Percentiles rank a stretch among this genome's conserved stretches.
These are phyloP conservation scores for Pseudogymnoascus sp. DNA, from an alignment of 2,329 filamentous ascomycete genomes.

Conservation along the genomic window DNA sequence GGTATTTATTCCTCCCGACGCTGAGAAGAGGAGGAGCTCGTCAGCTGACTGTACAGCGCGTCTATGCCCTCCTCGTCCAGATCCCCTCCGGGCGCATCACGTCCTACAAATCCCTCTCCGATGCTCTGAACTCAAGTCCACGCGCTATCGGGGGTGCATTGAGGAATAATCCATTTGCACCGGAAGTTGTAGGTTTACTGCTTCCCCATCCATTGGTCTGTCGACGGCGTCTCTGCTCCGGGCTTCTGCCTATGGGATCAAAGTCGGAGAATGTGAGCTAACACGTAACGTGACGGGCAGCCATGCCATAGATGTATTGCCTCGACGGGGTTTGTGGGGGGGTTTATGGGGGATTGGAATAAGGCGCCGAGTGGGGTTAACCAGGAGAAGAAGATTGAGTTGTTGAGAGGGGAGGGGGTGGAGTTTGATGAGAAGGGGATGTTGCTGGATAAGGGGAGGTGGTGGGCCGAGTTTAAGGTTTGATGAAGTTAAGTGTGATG, in stretches of 20 bases:
- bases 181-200: conserved; percentile 40
- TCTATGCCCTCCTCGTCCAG: conserved; percentile 51
- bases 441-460: conserved; percentile 32
- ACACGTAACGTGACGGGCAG: not conserved
- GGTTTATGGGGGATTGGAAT: conserved; percentile 43
- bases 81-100: conserved; percentile 51
- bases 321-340: conserved; percentile 34
- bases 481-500: not conserved
- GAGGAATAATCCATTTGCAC: conserved; percentile 52
- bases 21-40: not conserved
- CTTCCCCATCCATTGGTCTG: not conserved
- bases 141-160: conserved; percentile 55
- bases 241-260: not conserved
- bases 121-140: conserved; percentile 48
- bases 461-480: conserved; percentile 36
- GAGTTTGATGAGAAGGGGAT: conserved; percentile 37
- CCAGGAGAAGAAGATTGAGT: conserved; percentile 36
- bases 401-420: conserved; percentile 40
- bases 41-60: conserved; percentile 17
- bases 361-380: conserved; percentile 42
- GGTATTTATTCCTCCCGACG: not conserved
- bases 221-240: not conserved
- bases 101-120: conserved; percentile 50
- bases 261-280: not conserved
- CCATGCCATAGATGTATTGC: not conserved